Evolutionary conservation across 257 asterid species (phyloP).

Genomic region (Schizonepeta tenuifolia): DNA sequence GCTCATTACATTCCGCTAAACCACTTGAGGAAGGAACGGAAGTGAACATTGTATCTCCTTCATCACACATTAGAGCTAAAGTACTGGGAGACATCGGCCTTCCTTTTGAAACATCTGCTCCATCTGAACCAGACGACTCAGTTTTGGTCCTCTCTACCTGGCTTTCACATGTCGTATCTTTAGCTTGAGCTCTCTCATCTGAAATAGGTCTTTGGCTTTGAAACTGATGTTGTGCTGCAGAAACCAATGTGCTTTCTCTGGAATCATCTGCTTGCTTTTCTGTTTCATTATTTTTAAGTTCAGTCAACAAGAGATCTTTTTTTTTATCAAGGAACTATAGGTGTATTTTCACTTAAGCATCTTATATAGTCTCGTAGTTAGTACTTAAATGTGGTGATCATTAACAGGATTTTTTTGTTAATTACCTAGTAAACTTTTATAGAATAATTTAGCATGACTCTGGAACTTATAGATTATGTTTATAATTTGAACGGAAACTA

Average conservation of each 20-base stretch:
- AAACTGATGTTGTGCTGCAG: conserved; percentile 52
- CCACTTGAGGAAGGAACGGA: conserved; percentile 58
- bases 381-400: neutral
- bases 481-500: neutral
- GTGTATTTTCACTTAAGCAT: neutral
- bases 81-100: conserved; percentile 96
- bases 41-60: conserved; percentile 75
- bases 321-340: neutral
- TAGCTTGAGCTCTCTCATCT: conserved; percentile 43
- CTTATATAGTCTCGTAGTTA: neutral
- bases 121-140: conserved; percentile 63
- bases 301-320: conserved; percentile 2
- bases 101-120: conserved; percentile 64
- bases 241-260: conserved; percentile 49
- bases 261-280: conserved; percentile 54
- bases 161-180: conserved; percentile 45
- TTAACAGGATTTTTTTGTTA: neutral
- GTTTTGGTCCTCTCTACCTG: conserved; percentile 47
- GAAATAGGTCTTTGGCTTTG: conserved; percentile 50
- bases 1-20: conserved; percentile 42
- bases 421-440: neutral
- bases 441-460: neutral
- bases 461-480: neutral
- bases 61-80: conserved; percentile 96
- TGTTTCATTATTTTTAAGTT: conserved; percentile 40